Evolutionary conservation across 257 asterid species (phyloP).

Genomic region (Nemophila menziesii): DNA sequence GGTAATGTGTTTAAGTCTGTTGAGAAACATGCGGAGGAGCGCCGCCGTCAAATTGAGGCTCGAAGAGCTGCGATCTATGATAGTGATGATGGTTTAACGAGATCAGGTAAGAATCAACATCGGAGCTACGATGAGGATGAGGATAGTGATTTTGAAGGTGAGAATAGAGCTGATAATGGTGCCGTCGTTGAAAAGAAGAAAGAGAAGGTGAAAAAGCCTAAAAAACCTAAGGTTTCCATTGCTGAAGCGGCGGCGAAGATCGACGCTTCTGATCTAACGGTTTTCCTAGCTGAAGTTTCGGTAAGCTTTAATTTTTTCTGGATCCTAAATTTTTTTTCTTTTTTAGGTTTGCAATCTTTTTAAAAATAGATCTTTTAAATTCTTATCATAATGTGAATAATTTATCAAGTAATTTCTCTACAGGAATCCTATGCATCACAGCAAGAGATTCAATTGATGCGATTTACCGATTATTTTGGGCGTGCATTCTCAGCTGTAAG

Average conservation of each 20-base stretch:
- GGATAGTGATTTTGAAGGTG: constrained; percentile 24
- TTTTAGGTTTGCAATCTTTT: too few relatives aligned
- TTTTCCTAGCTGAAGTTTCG: constrained; percentile 48
- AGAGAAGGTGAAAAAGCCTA: constrained; percentile 45
- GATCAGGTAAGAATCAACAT: neutral
- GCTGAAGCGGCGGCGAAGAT: constrained; percentile 76
- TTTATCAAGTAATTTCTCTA: constrained; percentile 1
- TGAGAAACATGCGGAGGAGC: constrained; percentile 75
- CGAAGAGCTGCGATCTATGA: constrained; percentile 42
- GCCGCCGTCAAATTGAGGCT: constrained; percentile 51
- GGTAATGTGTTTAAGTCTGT: constrained; percentile 35
- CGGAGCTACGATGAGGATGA: constrained; percentile 24
- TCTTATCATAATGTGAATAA: neutral
- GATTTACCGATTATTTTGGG: constrained; percentile 89
- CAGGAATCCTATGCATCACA: constrained; percentile 73
- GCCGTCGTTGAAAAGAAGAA: constrained; percentile 39
- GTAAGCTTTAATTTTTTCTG: constrained; percentile 16
- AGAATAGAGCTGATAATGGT: constrained; percentile 21
- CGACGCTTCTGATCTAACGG: constrained; percentile 47
- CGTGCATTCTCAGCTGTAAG: constrained; percentile 70
- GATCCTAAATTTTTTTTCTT: too few relatives aligned
- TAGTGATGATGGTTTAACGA: constrained; percentile 21
- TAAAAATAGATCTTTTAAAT: neutral
- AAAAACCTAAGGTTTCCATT: constrained; percentile 62
- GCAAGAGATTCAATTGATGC: constrained; percentile 72